Evolutionary conservation across 2,329 filamentous ascomycete species (phyloP).

Genomic region (Alternaria brassicicola): DNA sequence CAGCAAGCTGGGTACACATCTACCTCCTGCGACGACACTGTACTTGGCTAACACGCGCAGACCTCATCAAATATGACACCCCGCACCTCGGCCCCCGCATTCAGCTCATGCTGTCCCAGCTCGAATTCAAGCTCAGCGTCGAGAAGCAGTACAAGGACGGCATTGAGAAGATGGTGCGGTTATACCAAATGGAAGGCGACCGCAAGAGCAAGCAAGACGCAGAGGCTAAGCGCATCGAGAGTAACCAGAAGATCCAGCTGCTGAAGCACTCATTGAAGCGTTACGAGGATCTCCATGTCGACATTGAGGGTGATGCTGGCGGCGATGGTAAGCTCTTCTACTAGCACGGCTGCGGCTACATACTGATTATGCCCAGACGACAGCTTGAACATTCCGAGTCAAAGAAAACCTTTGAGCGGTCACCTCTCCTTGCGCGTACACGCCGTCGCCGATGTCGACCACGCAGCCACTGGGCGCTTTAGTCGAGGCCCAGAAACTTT

Average conservation of each 20-base stretch:
- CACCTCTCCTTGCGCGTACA: slow-evolving; percentile 85
- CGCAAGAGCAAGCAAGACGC: slow-evolving; percentile 94
- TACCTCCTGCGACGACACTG: not conserved
- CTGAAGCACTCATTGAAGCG: slow-evolving; percentile 94
- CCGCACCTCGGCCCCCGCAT: slow-evolving; percentile 94
- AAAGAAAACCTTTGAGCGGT: slow-evolving; percentile 94
- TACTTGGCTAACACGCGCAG: slow-evolving; percentile 54
- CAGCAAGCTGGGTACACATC: slow-evolving; percentile 83
- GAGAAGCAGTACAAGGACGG: slow-evolving; percentile 99
- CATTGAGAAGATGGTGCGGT: slow-evolving; percentile 98
- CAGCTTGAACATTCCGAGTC: slow-evolving; percentile 91
- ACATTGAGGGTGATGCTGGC: slow-evolving; percentile 75
- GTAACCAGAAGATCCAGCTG: slow-evolving; percentile 96
- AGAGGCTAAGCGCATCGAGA: slow-evolving; percentile 86
- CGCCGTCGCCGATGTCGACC: slow-evolving; percentile 92
- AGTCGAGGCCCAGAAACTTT: slow-evolving; percentile 92
- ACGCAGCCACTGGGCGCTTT: slow-evolving; percentile 81
- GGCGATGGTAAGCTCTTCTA: slow-evolving; percentile 71
- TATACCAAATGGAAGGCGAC: slow-evolving; percentile 97
- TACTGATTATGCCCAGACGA: slow-evolving; percentile 70
- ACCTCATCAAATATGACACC: slow-evolving; percentile 98
- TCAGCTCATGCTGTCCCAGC: slow-evolving; percentile 97
- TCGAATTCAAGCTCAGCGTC: slow-evolving; percentile 98
- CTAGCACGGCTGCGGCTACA: not conserved
- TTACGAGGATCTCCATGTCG: slow-evolving; percentile 96